Conservation (phyloP, 2,329 filamentous ascomycete genomes). For the Aspergillus transmontanensis region DNA sequence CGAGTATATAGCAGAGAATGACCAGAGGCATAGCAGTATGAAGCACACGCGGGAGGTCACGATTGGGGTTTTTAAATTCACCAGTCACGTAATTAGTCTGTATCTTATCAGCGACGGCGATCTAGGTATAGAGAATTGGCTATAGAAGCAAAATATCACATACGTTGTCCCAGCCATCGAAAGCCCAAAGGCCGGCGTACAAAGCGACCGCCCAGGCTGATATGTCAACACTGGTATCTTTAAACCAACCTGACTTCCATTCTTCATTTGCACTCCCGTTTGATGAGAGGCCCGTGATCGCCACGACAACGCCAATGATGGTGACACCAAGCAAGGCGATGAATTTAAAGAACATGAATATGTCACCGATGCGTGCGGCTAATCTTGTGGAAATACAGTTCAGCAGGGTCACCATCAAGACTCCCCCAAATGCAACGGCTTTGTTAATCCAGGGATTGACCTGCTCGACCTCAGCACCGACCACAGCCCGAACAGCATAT, state of each 20-base stretch:
- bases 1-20: conserved; percentile 84
- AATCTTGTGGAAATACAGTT: conserved; percentile 91
- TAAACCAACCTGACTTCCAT: conserved; percentile 93
- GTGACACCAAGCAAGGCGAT: conserved; percentile 84
- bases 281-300: conserved; percentile 78
- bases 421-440: conserved; percentile 74
- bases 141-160: conserved; percentile 39
- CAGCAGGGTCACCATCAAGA: conserved; percentile 75
- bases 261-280: conserved; percentile 74
- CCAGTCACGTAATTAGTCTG: conserved; percentile 97
- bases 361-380: conserved; percentile 82
- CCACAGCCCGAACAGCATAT: conserved; percentile 85
- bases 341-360: conserved; percentile 98
- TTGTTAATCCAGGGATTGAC: conserved; percentile 90
- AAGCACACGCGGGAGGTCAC: conserved; percentile 90
- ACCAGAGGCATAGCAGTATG: conserved; percentile 96
- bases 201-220: conserved; percentile 91
- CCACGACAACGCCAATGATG: conserved; percentile 84
- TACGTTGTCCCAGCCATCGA: conserved; percentile 98
- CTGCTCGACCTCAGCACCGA: conserved; percentile 81
- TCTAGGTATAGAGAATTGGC: not conserved
- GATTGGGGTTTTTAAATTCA: conserved; percentile 88
- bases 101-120: not conserved
- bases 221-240: conserved; percentile 75
- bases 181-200: conserved; percentile 96